Base-by-base conservation (phyloP, 2,329 filamentous ascomycete genomes). In the Aspergillus latus region DNA sequence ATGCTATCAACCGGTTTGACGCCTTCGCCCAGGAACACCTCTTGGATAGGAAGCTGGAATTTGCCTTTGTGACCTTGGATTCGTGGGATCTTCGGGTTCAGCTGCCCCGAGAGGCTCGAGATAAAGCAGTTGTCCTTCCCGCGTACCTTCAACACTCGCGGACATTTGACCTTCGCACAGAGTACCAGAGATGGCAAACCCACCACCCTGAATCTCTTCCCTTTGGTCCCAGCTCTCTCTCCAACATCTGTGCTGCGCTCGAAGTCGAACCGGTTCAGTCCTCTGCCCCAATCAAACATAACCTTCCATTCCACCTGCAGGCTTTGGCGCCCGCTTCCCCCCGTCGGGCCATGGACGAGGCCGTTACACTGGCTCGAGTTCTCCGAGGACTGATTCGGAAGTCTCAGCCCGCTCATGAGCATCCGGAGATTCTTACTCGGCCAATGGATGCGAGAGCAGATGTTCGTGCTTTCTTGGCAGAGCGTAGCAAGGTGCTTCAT, bases 31-130 rank as follows among this genome's bases (percentile, higher is more conserved):
- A 88, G 67, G 93, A 99, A 77, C 90, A 97, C 73, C 81, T 99
- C 66, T 86, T 90, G 52, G 88, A 87, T 64, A 92, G 96, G 76
- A 94, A 96, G 73, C 85, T 94, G 72, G 93, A 97, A 70, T 99
- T 99, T 73, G 92, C 95, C 63, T 99, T 99, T 74, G 94, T 99
- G 59, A 99, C 94, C 42, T 86, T 99, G 68, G 95, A 97, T 76
- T 92, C 93, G 46, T 99, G 94, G 94, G 94, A 99, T 74, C 86
- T 99, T 59, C 91, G 94, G 66, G 94, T 99, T 57, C 94, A 99
- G 82, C 85, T 99, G 71, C 94, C 94, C 47, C 90, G 94, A 62
- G 94, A 99, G 80, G 94, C 94, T 71, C 90, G 94, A 68, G 94
- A 99, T 80, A 99, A 99, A 83, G 89, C 92, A 64, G 94, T 97